Evolutionary conservation across 306 rosid genomes (phyloP).

Genomic region (Trifolium fragiferum): DNA sequence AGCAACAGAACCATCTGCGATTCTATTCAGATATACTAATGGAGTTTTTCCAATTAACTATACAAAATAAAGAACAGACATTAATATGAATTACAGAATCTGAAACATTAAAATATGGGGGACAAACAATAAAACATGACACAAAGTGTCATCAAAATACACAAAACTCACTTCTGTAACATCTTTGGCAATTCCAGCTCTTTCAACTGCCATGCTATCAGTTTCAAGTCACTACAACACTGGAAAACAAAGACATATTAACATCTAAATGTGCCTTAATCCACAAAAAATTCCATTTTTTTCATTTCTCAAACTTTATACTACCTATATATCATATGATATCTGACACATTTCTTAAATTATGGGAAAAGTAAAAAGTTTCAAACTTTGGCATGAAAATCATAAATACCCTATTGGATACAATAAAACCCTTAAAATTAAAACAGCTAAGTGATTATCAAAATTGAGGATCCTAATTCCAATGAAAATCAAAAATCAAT

Average conservation of each 20-base stretch:
- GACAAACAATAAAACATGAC: constrained; percentile 1
- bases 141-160: neutral
- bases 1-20: constrained; percentile 67
- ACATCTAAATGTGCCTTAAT: constrained; percentile 8
- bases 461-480: constrained; percentile 18
- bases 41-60: constrained; percentile 83
- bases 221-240: constrained; percentile 28
- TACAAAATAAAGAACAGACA: constrained; percentile 24
- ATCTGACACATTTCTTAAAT: neutral
- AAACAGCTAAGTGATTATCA: neutral
- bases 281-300: neutral
- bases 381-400: constrained; percentile 20
- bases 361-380: neutral
- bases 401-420: neutral
- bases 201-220: constrained; percentile 61
- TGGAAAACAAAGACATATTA: constrained; percentile 18
- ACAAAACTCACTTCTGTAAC: constrained; percentile 68
- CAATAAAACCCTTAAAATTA: neutral
- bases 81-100: neutral
- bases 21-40: constrained; percentile 67
- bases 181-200: constrained; percentile 66
- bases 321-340: neutral
- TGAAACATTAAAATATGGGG: neutral
- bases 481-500: neutral
- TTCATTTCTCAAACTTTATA: too few species aligned